Evolutionary conservation across 371 early-diverging fungal species (phyloP), one percentile per base, ranked within the genome.

Genomic region (Mortierella sp.): DNA sequence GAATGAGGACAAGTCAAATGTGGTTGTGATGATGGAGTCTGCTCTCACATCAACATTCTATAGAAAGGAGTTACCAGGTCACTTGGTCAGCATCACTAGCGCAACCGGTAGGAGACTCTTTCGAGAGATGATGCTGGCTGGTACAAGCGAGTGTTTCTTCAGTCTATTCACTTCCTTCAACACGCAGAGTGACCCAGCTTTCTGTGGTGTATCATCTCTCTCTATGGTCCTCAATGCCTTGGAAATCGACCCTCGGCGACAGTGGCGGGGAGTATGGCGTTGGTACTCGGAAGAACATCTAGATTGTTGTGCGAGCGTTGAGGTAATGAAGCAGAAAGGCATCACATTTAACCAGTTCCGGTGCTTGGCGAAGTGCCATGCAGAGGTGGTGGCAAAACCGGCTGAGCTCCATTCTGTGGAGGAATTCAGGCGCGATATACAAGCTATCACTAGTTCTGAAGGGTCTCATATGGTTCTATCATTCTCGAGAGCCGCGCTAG

Each of bases 181-280:
- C 5, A 94, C 94, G 15, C 97, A 97, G 85, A 91, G 92, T 16
- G 96, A 97, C 61, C 97, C 97, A 1, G 95, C 97, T 15, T 94
- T 90, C 77, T 91, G 92, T 84, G 92, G 92, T 2, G 88, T 90
- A 3, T 88, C 92, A 69, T 87, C 85, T 48, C 91, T 95, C 72
- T 95, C 96, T 40, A 96, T 96, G 94, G 97, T 96, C n/a, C 86
- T 97, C 40, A 97, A 97, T 83, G 95, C 96, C 3, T 86, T 97
- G 33, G 94, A 94, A 72, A 93, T 97, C 16, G 96, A 97, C 77
- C 97, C 96, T 0, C 88, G 93, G 15, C 86, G 91, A 69, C 86
- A 87, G n/a, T 96, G 97, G 97, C 94, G 96, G 79, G 97, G 97
- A 4, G 93, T 94, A 8, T 97, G 97, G 96, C 87, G 96, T 43